A percentile compares a stretch with the other conserved stretches of the same genome.
Conservation (phyloP, 2,329 filamentous ascomycete genomes). For the Sarocladium brachiariae region DNA sequence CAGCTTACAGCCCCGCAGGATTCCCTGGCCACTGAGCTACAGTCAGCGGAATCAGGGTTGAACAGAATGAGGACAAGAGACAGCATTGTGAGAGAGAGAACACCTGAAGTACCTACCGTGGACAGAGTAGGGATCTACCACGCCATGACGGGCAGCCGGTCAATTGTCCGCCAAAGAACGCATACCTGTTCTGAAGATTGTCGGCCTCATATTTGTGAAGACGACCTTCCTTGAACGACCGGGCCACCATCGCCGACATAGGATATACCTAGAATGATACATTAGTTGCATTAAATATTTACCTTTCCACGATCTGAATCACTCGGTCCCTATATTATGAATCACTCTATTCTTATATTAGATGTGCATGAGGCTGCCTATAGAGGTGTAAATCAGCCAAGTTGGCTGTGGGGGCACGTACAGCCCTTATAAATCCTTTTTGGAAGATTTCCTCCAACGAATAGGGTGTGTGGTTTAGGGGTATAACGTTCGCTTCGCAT, state of each 20-base stretch:
- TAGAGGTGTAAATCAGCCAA: too few species aligned
- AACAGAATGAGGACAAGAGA: neutral
- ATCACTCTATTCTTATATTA: too few species aligned
- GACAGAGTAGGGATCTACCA: neutral
- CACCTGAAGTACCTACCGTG: neutral
- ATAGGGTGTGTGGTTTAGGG: slow-evolving; percentile 8
- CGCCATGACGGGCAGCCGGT: neutral
- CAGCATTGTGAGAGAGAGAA: neutral
- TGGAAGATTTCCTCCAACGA: neutral
- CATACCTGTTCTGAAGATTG: slow-evolving; percentile 7
- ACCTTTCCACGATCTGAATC: too few species aligned
- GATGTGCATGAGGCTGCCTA: too few species aligned
- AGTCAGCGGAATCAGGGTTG: neutral
- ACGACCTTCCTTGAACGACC: neutral
- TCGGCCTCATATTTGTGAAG: neutral
- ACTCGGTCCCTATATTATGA: too few species aligned
- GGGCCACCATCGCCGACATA: neutral
- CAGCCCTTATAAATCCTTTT: neutral
- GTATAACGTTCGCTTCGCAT: slow-evolving; percentile 8
- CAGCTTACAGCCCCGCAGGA: neutral
- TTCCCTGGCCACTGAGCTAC: neutral
- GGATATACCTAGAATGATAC: neutral
- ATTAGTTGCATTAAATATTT: too few species aligned
- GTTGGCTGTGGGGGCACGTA: too few species aligned
- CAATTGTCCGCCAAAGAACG: neutral